Evolutionary conservation across 129 eudicot genomes (phyloP), one percentile per base, ranked within the genome.

Genomic region (Calendula officinalis): DNA sequence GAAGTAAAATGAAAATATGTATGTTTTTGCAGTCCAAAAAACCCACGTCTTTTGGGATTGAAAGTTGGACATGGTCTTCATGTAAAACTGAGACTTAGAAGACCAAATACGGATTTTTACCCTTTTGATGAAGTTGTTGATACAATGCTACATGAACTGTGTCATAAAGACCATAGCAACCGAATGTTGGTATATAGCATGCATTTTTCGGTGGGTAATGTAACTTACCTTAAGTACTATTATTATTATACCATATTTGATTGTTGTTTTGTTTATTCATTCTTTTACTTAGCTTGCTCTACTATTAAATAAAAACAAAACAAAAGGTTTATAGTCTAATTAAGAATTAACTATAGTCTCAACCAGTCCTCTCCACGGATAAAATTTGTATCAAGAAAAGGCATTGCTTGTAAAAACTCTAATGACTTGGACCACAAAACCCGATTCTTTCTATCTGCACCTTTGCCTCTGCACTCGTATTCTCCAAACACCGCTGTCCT

Each of bases 121-220:
- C 91, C 97, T 32, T 94, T 63, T 46, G 65, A 94, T 80, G 72
- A 80, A 56, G 77, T 89, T 76, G 80, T 94, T 17, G 99, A 94
- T 72, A 94, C 99, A 47, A 94, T 94, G 99, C 85, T 94, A n/a
- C 97, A 94, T 64, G 99, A 94, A 59, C 81, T 94, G 42, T 94
- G 99, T 70, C 99, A 94, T 76, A 94, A 94, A 92, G 12, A 83
- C 99, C 12, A 64, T 84, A 46, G 84, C 87, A 43, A 7, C 88
- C 91, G 46, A 80, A 81, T 77, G 81, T 74, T 41, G 94, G 98
- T 30, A 91, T 91, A 75, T 22, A 22, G 30, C 30, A 22, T 22
- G 30, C 30, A 22, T 22, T 22, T 22, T 2, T 22, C 1, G 30
- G 30, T 22, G 30, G n/a, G n/a, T n/a, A n/a, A n/a, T n/a, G n/a